A percentile compares a stretch with the other conserved stretches of the same genome.
These are phyloP conservation scores for Trametes maxima DNA, from an alignment of 768 basidiomycete species.

Conservation along the genomic window DNA sequence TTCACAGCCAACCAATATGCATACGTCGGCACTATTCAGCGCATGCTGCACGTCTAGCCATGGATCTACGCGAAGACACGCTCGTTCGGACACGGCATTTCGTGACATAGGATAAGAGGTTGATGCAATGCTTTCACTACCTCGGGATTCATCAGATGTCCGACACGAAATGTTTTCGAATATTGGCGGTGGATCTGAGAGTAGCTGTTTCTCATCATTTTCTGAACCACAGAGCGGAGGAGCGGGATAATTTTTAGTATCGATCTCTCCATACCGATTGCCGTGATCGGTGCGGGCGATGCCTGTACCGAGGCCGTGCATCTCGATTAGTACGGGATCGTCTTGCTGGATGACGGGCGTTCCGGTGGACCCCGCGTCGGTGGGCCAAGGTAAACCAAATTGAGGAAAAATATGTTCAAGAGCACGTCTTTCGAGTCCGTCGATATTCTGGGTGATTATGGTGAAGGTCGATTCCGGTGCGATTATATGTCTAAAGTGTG, in stretches of 20 bases:
- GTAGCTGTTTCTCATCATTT: no score
- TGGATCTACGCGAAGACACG: no score
- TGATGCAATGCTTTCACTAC: no score
- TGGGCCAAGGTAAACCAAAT: background rate
- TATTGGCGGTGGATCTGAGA: no score
- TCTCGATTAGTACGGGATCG: background rate
- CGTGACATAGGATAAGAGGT: no score
- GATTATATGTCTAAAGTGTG: background rate
- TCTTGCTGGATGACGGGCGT: background rate
- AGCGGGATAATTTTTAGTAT: background rate
- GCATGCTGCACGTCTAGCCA: no score
- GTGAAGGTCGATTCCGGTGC: background rate
- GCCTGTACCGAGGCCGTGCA: background rate
- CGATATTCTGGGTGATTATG: background rate
- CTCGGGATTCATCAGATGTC: no score
- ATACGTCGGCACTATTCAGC: no score
- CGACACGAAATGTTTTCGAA: no score
- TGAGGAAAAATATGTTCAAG: background rate
- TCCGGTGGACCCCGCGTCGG: no score
- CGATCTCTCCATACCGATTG: background rate
- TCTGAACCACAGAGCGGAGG: no score
- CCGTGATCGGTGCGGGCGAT: background rate
- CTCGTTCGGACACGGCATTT: no score
- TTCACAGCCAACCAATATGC: background rate
- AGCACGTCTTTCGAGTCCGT: background rate